Base-by-base conservation (phyloP, 306 rosid genomes). In the Sicyos edulis region DNA sequence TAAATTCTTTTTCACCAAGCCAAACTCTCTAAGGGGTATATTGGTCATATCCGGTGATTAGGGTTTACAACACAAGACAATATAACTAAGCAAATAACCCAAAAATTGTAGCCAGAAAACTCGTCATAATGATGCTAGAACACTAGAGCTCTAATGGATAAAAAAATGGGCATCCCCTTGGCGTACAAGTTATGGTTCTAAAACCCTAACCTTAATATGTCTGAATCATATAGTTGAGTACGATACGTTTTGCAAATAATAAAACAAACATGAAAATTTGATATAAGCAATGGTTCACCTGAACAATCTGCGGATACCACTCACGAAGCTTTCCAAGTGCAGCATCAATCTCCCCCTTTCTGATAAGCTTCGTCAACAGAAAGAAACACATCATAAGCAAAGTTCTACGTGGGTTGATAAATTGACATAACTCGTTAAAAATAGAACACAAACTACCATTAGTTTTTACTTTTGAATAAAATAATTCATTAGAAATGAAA, bases 241-340 rank as follows among this genome's bases (percentile, higher is more conserved):
- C 50, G 8, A 22, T 22, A 7, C 13, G 42, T 47, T 67, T 47
- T 21, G 42, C 21, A 22, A 16, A 12, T 47, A 19, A 22, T 21
- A 67, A 67, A 67, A 13, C 54, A 13, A 22, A 47, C 5, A 58
- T 14, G 20, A 62, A 52, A 74, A 62, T 42, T 57, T 79, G 60
- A 50, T 17, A 26, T 12, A 20, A 37, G 64, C 66, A 82, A 75
- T 65, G 78, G 54, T 85, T 76, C 74, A 95, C 97, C 99, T 91
- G 88, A 78, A 89, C 86, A 86, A 95, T 86, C 79, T 84, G 88
- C 68, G 99, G 99, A 82, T 87, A 95, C 97, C 97, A 95, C 61
- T 95, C 97, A 61, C 81, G 88, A 75, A 95, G 83, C 78, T 89
- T 95, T 76, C 72, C 79, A 71, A 95, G 81, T 75, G 96, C 91